These are phyloP conservation scores for Salvia hispanica DNA, from an alignment of 257 asterid species.

Conservation along the genomic window DNA sequence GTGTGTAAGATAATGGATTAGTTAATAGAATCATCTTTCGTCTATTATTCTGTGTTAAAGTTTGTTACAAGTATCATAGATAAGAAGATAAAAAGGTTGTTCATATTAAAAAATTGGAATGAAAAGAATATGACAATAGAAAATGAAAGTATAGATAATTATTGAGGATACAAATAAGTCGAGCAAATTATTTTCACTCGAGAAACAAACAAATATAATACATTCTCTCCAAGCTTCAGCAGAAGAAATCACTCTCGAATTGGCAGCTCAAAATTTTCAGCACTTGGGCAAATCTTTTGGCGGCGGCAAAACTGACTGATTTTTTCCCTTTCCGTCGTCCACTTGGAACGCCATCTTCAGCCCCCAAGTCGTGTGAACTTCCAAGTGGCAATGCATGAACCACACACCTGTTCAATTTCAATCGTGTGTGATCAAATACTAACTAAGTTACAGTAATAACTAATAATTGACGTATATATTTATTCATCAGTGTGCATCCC, in stretches of 20 bases:
- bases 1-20: background rate
- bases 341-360: conserved; percentile 91
- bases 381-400: conserved; percentile 98
- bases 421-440: too few relatives aligned
- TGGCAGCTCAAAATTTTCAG: conserved; percentile 30
- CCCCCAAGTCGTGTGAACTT: conserved; percentile 93
- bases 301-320: conserved; percentile 76
- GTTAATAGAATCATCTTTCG: too few relatives aligned
- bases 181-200: conserved; percentile 37
- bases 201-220: conserved; percentile 22
- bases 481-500: background rate
- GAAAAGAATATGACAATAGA: conserved; percentile 17
- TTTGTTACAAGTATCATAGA: too few relatives aligned
- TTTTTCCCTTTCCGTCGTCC: conserved; percentile 81
- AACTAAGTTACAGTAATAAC: too few relatives aligned
- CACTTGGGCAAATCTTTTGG: conserved; percentile 84
- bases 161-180: conserved; percentile 23
- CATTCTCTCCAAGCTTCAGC: background rate
- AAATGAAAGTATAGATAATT: conserved; percentile 37
- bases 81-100: too few relatives aligned
- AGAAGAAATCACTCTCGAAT: conserved; percentile 9
- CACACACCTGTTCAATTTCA: conserved; percentile 61
- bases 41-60: too few relatives aligned
- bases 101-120: background rate
- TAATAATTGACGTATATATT: too few relatives aligned